A percentile compares a stretch with the other conserved stretches of the same genome.
Conservation (phyloP, 2,329 filamentous ascomycete genomes). For the Microdochium nivale region DNA sequence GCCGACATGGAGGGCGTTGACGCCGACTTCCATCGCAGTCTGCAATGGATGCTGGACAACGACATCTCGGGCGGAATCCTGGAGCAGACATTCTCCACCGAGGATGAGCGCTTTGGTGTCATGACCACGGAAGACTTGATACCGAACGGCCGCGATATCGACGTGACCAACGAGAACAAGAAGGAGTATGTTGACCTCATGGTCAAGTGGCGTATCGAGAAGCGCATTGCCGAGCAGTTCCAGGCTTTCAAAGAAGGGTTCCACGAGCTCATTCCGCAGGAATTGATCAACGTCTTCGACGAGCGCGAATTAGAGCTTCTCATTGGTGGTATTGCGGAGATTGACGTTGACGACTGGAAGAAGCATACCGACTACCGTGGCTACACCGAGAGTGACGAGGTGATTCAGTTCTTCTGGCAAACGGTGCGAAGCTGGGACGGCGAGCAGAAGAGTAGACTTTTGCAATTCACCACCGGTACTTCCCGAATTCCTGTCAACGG, state of each 20-base stretch:
- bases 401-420: constrained; percentile 99
- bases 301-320: constrained; percentile 93
- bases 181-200: constrained; percentile 97
- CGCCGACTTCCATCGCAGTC: constrained; percentile 90
- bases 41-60: constrained; percentile 97
- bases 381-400: constrained; percentile 95
- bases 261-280: constrained; percentile 92
- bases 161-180: constrained; percentile 98
- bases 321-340: constrained; percentile 98
- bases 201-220: constrained; percentile 98
- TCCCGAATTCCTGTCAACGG: constrained; percentile 98
- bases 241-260: constrained; percentile 96
- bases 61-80: constrained; percentile 87
- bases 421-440: constrained; percentile 95
- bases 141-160: constrained; percentile 80
- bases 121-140: constrained; percentile 91
- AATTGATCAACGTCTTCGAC: constrained; percentile 97
- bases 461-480: constrained; percentile 96
- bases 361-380: constrained; percentile 99
- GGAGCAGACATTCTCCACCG: constrained; percentile 92
- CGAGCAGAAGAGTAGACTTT: constrained; percentile 90
- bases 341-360: constrained; percentile 99
- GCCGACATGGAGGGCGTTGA: constrained; percentile 99
- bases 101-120: constrained; percentile 95
- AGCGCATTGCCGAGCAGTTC: constrained; percentile 97